phyloP scores from a whole-genome alignment of 441 rosid species.

The Euphorbia celastroides region DNA sequence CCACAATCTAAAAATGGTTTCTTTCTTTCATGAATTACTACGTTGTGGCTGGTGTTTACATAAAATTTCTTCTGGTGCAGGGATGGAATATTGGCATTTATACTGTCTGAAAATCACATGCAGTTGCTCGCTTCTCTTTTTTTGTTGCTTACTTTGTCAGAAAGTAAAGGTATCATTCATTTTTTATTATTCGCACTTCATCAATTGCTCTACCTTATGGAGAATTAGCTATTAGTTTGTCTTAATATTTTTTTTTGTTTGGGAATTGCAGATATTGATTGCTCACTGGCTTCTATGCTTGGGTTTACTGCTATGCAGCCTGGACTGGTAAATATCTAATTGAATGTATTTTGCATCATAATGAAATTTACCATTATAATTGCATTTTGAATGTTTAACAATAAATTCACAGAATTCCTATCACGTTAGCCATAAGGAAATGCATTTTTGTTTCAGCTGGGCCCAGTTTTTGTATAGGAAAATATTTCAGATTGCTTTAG shows the following conservation, averaged over 20 bases:
- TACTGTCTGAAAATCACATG: constrained; percentile 43
- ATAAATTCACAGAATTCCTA: neutral
- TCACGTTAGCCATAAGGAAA: no score
- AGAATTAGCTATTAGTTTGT: neutral
- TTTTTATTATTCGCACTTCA: neutral
- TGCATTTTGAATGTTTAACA: neutral
- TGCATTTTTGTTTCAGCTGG: no score
- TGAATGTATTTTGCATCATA: constrained; percentile 1
- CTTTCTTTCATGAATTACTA: neutral
- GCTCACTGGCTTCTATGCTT: constrained; percentile 26
- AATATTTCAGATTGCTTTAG: no score
- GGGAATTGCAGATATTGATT: constrained; percentile 34
- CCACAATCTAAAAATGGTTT: neutral
- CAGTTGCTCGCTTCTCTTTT: constrained; percentile 42
- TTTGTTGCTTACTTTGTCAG: constrained; percentile 44
- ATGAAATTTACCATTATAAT: constrained; percentile 3
- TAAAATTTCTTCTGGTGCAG: constrained; percentile 32
- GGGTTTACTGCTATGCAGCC: constrained; percentile 28
- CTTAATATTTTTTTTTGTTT: constrained; percentile 10
- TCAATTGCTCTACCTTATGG: neutral
- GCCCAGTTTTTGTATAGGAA: no score
- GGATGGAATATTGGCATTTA: constrained; percentile 36
- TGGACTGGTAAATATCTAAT: constrained; percentile 30
- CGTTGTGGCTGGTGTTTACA: constrained; percentile 2
- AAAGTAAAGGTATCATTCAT: constrained; percentile 43